Base-by-base conservation (phyloP, 2,329 filamentous ascomycete species). In the Orbilia brochopaga region DNA sequence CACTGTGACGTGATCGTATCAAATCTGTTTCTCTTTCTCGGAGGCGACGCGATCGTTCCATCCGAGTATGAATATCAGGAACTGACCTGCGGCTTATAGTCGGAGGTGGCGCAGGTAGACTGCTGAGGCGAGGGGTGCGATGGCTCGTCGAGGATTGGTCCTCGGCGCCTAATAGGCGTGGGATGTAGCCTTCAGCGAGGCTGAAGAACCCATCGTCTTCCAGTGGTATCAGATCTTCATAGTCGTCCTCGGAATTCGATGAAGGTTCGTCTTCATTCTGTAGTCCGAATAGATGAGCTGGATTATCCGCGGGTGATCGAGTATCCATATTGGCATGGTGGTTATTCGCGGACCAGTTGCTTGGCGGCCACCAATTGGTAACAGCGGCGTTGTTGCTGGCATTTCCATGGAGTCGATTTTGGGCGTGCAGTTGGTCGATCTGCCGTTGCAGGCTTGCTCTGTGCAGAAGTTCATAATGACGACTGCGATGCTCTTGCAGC, bases 201-300 rank as follows among this genome's bases (percentile, higher is more conserved):
- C 37, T 60, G 23, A 60, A 61, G n/a, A 72, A 42, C 17, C 58
- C 53, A 7, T 72, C 67, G 15, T 65, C 67, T 1, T n/a, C 35
- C 1, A 72, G 27, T 13, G 60, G 42, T 21, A 65, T 72, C 2
- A 72, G 32, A 23, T 72, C 67, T 46, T 72, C 67, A 19, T 72
- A 72, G 15, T 72, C 67, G 15, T 30, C 51, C n/a, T 72, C 67
- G 10, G 67, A 72, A 15, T 60, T 64, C 2, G 67, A 72, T 2
- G 67, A 72, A 27, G 48, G 55, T 7, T 72, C 67, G 15, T 72
- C 67, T 37, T 72, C 67, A 13, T 50, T 13, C 19, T 48, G 27
- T 4, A 72, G 40, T 17, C 54, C 55, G 27, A 72, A 72, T 5
- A 50, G 40, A 21, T 48, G 54, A 17, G 51, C 40, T 7, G 59